phyloP scores from a whole-genome alignment of 805 yeast genomes.

The Hagleromyces aurorensis region DNA sequence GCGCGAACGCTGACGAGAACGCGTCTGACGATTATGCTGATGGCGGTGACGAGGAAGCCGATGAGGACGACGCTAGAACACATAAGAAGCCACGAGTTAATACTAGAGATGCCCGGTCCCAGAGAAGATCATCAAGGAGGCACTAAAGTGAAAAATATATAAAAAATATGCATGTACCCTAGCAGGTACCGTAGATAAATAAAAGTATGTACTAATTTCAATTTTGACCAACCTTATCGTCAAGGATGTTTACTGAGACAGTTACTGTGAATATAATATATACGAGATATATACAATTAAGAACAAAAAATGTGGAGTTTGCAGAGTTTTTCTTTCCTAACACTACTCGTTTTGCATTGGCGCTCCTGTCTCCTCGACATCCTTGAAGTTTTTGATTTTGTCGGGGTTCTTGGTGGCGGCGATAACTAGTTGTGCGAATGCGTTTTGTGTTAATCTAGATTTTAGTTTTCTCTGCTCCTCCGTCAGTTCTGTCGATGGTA shows the following conservation, averaged over 20 bases:
- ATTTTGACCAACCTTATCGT: too few species aligned
- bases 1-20: conserved; percentile 6
- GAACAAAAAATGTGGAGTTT: background rate
- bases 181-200: too few species aligned
- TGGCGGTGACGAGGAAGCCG: conserved; percentile 8
- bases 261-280: too few species aligned
- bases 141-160: conserved; percentile 1
- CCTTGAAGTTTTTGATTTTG: conserved; percentile 20
- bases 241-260: too few species aligned
- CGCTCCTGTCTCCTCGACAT: background rate
- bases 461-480: conserved; percentile 21
- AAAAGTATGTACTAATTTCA: too few species aligned
- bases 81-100: conserved; percentile 12
- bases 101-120: conserved; percentile 7
- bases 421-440: conserved; percentile 62
- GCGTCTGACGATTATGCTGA: conserved; percentile 13
- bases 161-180: too few species aligned
- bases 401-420: conserved; percentile 60
- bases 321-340: background rate
- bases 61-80: conserved; percentile 7
- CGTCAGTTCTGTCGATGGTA: conserved; percentile 5
- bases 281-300: too few species aligned
- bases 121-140: conserved; percentile 8
- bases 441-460: conserved; percentile 39
- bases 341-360: background rate